A percentile compares a stretch with the other conserved stretches of the same genome.
Conservation (phyloP, 768 basidiomycete genomes). For the Mycena crocata region DNA sequence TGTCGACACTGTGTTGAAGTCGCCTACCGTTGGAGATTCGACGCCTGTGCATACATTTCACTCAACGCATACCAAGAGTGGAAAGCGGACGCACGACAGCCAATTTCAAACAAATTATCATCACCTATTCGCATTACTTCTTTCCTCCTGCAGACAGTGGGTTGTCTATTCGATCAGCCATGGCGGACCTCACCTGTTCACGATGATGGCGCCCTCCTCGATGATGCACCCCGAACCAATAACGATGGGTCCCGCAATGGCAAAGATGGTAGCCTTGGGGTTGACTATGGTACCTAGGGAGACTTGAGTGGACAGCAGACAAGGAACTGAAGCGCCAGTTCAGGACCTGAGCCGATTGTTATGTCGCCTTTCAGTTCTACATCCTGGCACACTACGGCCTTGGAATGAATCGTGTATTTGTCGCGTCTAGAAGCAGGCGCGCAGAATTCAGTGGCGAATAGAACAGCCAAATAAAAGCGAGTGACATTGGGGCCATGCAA, state of each 20-base stretch:
- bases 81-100: slow-evolving; percentile 74
- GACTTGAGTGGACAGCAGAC: slow-evolving; percentile 6
- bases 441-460: slow-evolving; percentile 2
- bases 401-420: slow-evolving; percentile 91
- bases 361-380: slow-evolving; percentile 95
- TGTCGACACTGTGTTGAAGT: slow-evolving; percentile 88
- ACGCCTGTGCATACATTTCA: slow-evolving; percentile 66
- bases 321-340: background rate
- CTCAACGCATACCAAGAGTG: background rate
- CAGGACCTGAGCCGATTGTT: slow-evolving; percentile 85
- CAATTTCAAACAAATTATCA: slow-evolving; percentile 94
- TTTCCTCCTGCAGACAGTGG: slow-evolving; percentile 60
- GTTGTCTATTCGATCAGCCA: background rate
- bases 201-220: slow-evolving; percentile 91
- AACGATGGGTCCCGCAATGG: slow-evolving; percentile 89
- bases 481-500: slow-evolving; percentile 43
- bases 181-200: slow-evolving; percentile 71
- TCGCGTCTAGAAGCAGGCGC: slow-evolving; percentile 68
- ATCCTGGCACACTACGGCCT: slow-evolving; percentile 92
- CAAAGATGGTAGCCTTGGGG: slow-evolving; percentile 94
- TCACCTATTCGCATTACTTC: slow-evolving; percentile 95
- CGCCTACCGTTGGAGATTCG: slow-evolving; percentile 86
- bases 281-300: slow-evolving; percentile 85
- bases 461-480: slow-evolving; percentile 5
- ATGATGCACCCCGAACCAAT: slow-evolving; percentile 91